Evolutionary conservation across 805 yeast genomes (phyloP).

Genomic region (Hanseniaspora mollemarum): DNA sequence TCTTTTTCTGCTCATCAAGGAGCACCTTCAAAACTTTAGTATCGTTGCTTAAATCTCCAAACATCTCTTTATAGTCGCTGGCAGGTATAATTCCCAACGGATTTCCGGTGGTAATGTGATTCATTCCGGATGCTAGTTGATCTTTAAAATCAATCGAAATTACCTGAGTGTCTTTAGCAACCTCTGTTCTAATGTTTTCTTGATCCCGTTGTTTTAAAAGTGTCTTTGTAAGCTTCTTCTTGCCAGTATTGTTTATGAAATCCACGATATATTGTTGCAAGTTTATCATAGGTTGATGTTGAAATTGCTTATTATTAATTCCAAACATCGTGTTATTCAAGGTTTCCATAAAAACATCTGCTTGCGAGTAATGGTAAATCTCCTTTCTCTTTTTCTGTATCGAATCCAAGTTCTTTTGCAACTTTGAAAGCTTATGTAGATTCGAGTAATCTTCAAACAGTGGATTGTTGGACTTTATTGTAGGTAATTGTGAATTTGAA

Average conservation of each 20-base stretch:
- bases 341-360: constrained; percentile 28
- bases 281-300: constrained; percentile 21
- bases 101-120: constrained; percentile 13
- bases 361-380: constrained; percentile 24
- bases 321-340: constrained; percentile 27
- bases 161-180: background rate
- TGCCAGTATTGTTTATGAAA: constrained; percentile 28
- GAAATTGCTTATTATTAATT: constrained; percentile 24
- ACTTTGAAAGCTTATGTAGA: constrained; percentile 24
- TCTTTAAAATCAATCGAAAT: constrained; percentile 8
- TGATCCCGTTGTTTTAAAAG: constrained; percentile 28
- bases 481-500: constrained; percentile 8
- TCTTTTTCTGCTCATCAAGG: background rate
- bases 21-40: constrained; percentile 7
- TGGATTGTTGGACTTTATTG: constrained; percentile 22
- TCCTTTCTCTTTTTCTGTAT: constrained; percentile 30
- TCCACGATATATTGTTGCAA: constrained; percentile 25
- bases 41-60: constrained; percentile 9
- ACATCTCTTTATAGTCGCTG: constrained; percentile 4
- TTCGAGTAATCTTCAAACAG: constrained; percentile 27
- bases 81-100: constrained; percentile 7
- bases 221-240: constrained; percentile 26
- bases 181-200: constrained; percentile 19
- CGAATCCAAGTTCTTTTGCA: constrained; percentile 27
- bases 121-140: constrained; percentile 11